phyloP scores from a whole-genome alignment of 2,329 filamentous ascomycete genomes.

The Diaporthe sp. region DNA sequence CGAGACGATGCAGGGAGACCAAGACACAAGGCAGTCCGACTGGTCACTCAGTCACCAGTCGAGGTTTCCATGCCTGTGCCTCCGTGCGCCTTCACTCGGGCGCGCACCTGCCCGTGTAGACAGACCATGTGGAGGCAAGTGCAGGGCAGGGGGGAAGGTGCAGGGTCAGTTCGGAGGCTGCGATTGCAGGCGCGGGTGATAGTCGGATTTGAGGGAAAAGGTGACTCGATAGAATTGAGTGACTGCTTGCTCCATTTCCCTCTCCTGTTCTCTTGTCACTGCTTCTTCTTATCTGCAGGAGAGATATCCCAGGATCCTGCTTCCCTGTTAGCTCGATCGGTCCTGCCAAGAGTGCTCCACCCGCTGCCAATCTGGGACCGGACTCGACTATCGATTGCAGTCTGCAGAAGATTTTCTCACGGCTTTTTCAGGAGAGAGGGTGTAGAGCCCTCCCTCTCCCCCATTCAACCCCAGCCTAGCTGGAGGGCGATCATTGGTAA shows the following conservation, averaged over 20 bases:
- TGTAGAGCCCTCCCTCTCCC: background rate
- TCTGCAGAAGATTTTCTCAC: background rate
- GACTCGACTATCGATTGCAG: conserved; percentile 25
- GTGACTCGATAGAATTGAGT: conserved; percentile 37
- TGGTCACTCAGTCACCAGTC: background rate
- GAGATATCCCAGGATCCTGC: background rate
- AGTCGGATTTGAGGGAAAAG: background rate
- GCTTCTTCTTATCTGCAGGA: background rate
- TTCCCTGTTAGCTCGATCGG: conserved; percentile 27
- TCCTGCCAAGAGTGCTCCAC: conserved; percentile 25
- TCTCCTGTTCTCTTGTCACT: background rate
- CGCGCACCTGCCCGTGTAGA: background rate
- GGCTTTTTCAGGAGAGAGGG: background rate
- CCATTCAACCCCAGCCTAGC: background rate
- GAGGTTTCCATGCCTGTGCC: background rate
- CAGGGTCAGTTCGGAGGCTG: background rate
- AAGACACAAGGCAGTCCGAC: conserved; percentile 11
- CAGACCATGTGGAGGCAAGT: conserved; percentile 4
- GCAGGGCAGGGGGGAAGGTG: background rate
- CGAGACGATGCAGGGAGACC: conserved; percentile 23
- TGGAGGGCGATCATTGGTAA: background rate
- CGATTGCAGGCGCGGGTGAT: background rate
- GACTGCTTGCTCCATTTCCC: background rate
- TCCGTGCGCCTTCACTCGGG: background rate
- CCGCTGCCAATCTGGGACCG: conserved; percentile 11